phyloP scores from a whole-genome alignment of 176 grass and related monocot genomes.

The Tuctoria greenei region DNA sequence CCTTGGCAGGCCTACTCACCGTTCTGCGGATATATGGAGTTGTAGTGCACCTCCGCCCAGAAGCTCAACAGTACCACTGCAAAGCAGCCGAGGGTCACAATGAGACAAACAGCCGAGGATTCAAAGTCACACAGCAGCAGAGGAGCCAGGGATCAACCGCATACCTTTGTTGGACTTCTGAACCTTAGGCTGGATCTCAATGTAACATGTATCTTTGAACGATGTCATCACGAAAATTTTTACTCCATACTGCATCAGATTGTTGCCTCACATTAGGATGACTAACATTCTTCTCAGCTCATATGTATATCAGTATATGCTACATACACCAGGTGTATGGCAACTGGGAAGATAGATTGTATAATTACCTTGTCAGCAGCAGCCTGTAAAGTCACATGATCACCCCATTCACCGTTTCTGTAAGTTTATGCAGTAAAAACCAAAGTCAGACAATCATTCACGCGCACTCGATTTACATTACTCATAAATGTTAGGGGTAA shows the following conservation, averaged over 20 bases:
- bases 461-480: conserved; percentile 4
- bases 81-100: conserved; percentile 16
- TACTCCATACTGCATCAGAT: conserved; percentile 82
- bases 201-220: conserved; percentile 99
- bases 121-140: neutral
- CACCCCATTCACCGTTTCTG: conserved; percentile 92
- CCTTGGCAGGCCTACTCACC: conserved; percentile 68
- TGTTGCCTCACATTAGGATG: conserved; percentile 39
- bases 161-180: conserved; percentile 96
- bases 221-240: conserved; percentile 98
- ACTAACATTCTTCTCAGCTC: conserved; percentile 21
- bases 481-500: neutral
- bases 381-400: conserved; percentile 96
- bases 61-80: conserved; percentile 95
- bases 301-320: neutral
- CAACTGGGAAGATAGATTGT: conserved; percentile 24
- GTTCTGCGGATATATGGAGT: conserved; percentile 81
- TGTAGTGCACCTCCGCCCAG: conserved; percentile 99
- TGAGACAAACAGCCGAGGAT: neutral
- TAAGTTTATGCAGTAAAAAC: conserved; percentile 37
- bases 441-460: conserved; percentile 22
- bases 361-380: conserved; percentile 81
- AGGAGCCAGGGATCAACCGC: conserved; percentile 9
- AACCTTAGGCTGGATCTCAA: conserved; percentile 93
- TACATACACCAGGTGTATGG: conserved; percentile 20